Evolutionary conservation across 768 basidiomycete genomes (phyloP), one percentile per base, ranked within the genome.

Genomic region (Hirschioporus abietinus): DNA sequence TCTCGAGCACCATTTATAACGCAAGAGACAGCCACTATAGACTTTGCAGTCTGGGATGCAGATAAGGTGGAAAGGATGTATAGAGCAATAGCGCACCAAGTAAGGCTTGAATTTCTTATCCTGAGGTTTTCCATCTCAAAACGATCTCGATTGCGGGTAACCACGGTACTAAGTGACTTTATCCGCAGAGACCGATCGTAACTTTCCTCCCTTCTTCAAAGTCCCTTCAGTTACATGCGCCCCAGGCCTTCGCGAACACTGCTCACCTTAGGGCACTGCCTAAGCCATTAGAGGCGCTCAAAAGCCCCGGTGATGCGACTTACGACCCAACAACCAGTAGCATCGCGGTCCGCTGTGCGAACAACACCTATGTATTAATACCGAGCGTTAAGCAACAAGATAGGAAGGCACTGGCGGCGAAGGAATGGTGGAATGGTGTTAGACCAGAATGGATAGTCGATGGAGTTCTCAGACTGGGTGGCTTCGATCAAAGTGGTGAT

Each of bases 391-490:
- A 90, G 71, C 85, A 86, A 67, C 86, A 89, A 69, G 85, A 86
- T 65, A 83, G 84, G 69, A 76, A 80, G 26, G 74, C 84, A 70
- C 68, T 92, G 67, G 72, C 72, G 17, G 88, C 87, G 1, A 83
- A 78, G 67, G 88, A 88, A 63, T 95, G 91, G 88, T 93, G 91
- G 91, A 92, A 91, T 73, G 92, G 93, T 1, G 77, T 86, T 17
- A 72, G 70, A 24, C 72, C 75, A 0, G 73, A 72, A 20, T 66
- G 64, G n/a, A 59, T 67, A 35, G 35, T 60, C n/a, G 58, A 64
- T 23, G 68, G 68, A 24, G 42, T 52, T 6, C 42, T 52, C 20
- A 12, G 12, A 52, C 20, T 52, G 42, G 42, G 42, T 20, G 42
- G 42, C 12, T 52, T 52, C 42, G 12, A 52, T 52, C 42, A 52